A percentile compares a stretch with the other conserved stretches of the same genome.
These are phyloP conservation scores for Colletotrichum brevisporum DNA, from an alignment of 2,329 filamentous ascomycete species.

Conservation along the genomic window DNA sequence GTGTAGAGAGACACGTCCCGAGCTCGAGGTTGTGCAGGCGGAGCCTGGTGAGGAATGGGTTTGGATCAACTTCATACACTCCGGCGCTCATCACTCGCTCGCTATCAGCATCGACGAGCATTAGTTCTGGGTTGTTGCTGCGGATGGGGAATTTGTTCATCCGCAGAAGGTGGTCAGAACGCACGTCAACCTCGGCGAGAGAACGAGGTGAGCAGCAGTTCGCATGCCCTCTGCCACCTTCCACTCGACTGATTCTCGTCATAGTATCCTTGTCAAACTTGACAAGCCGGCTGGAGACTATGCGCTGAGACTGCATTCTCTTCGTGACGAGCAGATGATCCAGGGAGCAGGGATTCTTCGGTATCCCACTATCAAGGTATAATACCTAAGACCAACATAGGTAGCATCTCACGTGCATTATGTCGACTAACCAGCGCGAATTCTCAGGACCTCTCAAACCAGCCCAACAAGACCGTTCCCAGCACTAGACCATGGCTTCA, in stretches of 20 bases:
- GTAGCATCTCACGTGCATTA: not conserved
- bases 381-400: too few species aligned
- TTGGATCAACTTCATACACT: slow-evolving; percentile 31
- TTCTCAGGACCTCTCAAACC: not conserved
- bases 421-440: not conserved
- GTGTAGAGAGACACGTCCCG: slow-evolving; percentile 15
- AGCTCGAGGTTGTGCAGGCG: slow-evolving; percentile 16
- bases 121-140: slow-evolving; percentile 66
- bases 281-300: slow-evolving; percentile 17
- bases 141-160: slow-evolving; percentile 68
- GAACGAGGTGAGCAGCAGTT: slow-evolving; percentile 3
- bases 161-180: slow-evolving; percentile 54
- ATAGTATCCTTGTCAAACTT: slow-evolving; percentile 23
- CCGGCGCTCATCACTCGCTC: slow-evolving; percentile 19
- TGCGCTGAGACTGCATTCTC: slow-evolving; percentile 21
- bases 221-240: not conserved
- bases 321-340: slow-evolving; percentile 25
- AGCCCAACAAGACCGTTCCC: slow-evolving; percentile 9
- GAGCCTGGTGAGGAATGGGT: slow-evolving; percentile 8
- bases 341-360: slow-evolving; percentile 20
- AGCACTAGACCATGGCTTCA: slow-evolving; percentile 15
- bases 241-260: rapidly evolving
- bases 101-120: slow-evolving; percentile 65
- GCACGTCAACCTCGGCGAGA: slow-evolving; percentile 23
- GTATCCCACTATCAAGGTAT: not conserved